These are phyloP conservation scores for Diaporthe aspalathi DNA, from an alignment of 2,329 filamentous ascomycete species.

Conservation along the genomic window DNA sequence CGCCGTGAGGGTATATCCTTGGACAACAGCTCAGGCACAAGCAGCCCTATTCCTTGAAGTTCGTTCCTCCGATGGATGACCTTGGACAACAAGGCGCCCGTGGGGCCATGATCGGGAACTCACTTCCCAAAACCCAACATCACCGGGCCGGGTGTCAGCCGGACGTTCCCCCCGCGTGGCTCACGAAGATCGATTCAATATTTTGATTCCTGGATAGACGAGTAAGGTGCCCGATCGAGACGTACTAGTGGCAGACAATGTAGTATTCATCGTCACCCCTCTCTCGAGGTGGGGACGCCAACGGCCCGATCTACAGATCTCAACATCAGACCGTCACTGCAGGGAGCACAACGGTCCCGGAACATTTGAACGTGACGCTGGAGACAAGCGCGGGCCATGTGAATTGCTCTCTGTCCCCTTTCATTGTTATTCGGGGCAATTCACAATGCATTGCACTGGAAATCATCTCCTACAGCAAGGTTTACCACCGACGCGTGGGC, in stretches of 20 bases:
- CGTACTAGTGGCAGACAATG: neutral
- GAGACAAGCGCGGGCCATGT: slow-evolving; percentile 15
- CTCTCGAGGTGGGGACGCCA: neutral
- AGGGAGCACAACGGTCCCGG: neutral
- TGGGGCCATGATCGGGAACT: neutral
- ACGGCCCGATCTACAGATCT: slow-evolving; percentile 26
- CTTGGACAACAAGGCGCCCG: neutral
- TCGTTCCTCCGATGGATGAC: too few relatives aligned
- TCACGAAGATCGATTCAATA: neutral
- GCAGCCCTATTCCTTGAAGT: neutral
- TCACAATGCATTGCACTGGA: neutral
- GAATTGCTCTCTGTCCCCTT: neutral
- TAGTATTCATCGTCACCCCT: slow-evolving; percentile 13
- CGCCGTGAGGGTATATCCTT: slow-evolving; percentile 15
- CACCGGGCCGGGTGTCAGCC: neutral
- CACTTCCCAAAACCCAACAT: neutral
- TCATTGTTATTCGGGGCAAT: neutral
- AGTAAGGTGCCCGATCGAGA: neutral
- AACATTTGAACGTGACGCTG: neutral
- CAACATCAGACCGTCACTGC: slow-evolving; percentile 21
- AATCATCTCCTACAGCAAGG: neutral
- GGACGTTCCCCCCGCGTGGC: neutral
- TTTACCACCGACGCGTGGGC: slow-evolving; percentile 9
- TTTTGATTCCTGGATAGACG: neutral
- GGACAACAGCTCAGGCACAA: slow-evolving; percentile 9